phyloP scores from a whole-genome alignment of 495 filamentous ascomycete genomes.

The Daldinia grandis region DNA sequence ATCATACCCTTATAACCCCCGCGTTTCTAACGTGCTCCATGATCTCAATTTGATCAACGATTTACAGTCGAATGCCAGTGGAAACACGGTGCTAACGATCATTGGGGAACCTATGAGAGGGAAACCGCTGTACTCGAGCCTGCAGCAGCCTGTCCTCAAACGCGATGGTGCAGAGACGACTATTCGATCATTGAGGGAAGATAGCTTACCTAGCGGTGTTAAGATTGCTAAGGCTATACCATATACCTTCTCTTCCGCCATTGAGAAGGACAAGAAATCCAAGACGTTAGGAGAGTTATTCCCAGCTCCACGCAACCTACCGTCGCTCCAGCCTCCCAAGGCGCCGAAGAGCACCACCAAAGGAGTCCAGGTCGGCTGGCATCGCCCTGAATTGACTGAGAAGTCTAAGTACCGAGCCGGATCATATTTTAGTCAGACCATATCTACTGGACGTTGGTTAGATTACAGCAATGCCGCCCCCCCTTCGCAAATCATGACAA shows the following conservation, averaged over 20 bases:
- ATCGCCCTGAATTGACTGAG: conserved; percentile 62
- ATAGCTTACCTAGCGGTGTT: conserved; percentile 76
- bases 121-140: conserved; percentile 84
- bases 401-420: conserved; percentile 65
- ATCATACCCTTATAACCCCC: conserved; percentile 46
- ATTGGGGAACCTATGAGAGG: conserved; percentile 74
- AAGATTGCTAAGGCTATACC: conserved; percentile 73
- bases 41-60: conserved; percentile 36
- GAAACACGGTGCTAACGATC: conserved; percentile 72
- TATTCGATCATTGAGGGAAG: conserved; percentile 64
- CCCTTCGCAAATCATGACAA: conserved; percentile 67
- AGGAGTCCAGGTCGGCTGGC: conserved; percentile 68
- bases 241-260: conserved; percentile 37
- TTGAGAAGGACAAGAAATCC: conserved; percentile 57
- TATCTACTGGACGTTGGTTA: conserved; percentile 72
- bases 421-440: conserved; percentile 60
- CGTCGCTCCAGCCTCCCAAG: conserved; percentile 76
- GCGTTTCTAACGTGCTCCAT: conserved; percentile 24
- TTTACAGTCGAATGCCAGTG: conserved; percentile 44
- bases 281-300: conserved; percentile 84
- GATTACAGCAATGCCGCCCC: conserved; percentile 69
- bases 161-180: conserved; percentile 44
- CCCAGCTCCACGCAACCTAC: conserved; percentile 71
- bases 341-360: conserved; percentile 69
- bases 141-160: conserved; percentile 64